These are phyloP conservation scores for Cercophora samala DNA, from an alignment of 495 filamentous ascomycete genomes.

Conservation along the genomic window DNA sequence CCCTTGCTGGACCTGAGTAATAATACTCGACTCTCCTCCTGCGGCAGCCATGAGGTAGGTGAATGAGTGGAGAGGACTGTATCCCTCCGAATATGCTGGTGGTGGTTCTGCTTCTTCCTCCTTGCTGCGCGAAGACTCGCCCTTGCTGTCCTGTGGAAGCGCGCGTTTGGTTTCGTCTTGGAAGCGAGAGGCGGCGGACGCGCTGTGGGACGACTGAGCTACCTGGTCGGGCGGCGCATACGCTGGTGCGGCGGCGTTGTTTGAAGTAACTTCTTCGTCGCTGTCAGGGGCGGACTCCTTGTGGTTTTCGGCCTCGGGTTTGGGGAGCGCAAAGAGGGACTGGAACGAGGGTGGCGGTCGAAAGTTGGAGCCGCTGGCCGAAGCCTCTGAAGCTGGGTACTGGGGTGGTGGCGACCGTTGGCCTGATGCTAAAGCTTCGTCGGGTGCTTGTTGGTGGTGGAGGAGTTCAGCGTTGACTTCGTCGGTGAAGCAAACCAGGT, in stretches of 20 bases:
- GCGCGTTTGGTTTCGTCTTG: slow-evolving; percentile 75
- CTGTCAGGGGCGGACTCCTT: slow-evolving; percentile 38
- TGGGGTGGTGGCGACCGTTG: slow-evolving; percentile 57
- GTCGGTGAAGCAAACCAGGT: slow-evolving; percentile 33
- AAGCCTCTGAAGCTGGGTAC: slow-evolving; percentile 61
- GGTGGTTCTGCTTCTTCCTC: slow-evolving; percentile 88
- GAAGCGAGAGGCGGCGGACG: slow-evolving; percentile 32
- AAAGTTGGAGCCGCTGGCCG: slow-evolving; percentile 47
- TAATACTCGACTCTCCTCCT: slow-evolving; percentile 94
- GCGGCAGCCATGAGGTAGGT: slow-evolving; percentile 97
- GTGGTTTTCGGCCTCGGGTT: slow-evolving; percentile 29
- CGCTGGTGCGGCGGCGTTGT: slow-evolving; percentile 57
- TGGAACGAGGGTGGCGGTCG: slow-evolving; percentile 47
- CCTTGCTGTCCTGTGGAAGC: slow-evolving; percentile 71
- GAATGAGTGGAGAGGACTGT: slow-evolving; percentile 87
- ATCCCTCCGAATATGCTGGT: slow-evolving; percentile 92
- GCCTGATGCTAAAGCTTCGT: slow-evolving; percentile 40
- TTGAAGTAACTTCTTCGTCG: slow-evolving; percentile 33
- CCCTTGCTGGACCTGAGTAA: slow-evolving; percentile 95
- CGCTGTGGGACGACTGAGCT: slow-evolving; percentile 41
- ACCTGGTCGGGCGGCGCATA: slow-evolving; percentile 48
- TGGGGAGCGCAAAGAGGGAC: slow-evolving; percentile 46
- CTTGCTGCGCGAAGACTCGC: slow-evolving; percentile 54
- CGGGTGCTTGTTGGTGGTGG: slow-evolving; percentile 32
- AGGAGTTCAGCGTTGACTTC: slow-evolving; percentile 32